Evolutionary conservation across 2,329 filamentous ascomycete genomes (phyloP).

Genomic region (Apiospora rasikravindrae): DNA sequence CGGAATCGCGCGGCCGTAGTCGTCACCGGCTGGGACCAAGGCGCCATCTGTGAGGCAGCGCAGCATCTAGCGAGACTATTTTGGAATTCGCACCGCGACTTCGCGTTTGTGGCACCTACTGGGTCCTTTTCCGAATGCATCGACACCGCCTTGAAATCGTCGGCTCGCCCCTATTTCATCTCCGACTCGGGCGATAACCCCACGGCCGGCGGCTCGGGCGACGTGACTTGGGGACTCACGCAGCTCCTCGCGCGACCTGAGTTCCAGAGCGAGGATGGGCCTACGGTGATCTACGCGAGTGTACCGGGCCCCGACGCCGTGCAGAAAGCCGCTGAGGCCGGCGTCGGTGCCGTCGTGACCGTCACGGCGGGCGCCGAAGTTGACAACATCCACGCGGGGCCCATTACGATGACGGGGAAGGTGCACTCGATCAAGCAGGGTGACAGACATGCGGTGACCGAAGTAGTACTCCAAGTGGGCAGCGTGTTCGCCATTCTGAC

Average conservation of each 20-base stretch:
- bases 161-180: conserved; percentile 54
- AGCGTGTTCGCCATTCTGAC: conserved; percentile 58
- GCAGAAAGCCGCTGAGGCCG: conserved; percentile 47
- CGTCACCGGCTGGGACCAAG: conserved; percentile 55
- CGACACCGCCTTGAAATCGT: conserved; percentile 46
- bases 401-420: conserved; percentile 49
- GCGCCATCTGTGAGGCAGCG: conserved; percentile 44
- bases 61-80: conserved; percentile 52
- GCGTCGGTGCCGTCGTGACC: conserved; percentile 52
- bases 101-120: conserved; percentile 58
- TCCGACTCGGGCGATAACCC: conserved; percentile 62
- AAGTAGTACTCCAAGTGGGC: conserved; percentile 56
- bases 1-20: conserved; percentile 56
- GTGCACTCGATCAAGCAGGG: conserved; percentile 57
- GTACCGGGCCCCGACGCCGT: conserved; percentile 54
- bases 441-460: conserved; percentile 51
- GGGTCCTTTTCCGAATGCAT: conserved; percentile 53
- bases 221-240: conserved; percentile 57
- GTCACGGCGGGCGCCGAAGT: conserved; percentile 57
- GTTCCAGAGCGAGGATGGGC: conserved; percentile 44
- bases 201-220: conserved; percentile 58
- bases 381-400: conserved; percentile 52
- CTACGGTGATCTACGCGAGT: conserved; percentile 57
- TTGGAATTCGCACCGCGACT: conserved; percentile 52
- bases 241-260: conserved; percentile 51